phyloP scores from a whole-genome alignment of 768 basidiomycete genomes.

The Grammothele lineata region DNA sequence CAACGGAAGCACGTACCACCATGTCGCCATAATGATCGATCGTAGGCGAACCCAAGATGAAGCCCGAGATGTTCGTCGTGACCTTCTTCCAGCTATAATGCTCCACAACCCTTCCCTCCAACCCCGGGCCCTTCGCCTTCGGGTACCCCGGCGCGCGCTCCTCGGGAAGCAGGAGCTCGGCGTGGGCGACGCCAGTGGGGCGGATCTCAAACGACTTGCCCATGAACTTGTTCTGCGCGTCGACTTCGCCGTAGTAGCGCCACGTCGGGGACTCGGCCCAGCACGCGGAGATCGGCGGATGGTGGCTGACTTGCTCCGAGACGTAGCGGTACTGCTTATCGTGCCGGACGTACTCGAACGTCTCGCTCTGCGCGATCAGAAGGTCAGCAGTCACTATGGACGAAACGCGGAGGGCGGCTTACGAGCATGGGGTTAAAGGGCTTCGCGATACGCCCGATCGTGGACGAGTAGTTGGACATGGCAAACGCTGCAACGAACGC shows the following conservation, averaged over 20 bases:
- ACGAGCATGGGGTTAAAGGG: slow-evolving; percentile 96
- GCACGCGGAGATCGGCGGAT: slow-evolving; percentile 95
- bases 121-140: slow-evolving; percentile 39
- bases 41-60: slow-evolving; percentile 75
- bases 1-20: slow-evolving; percentile 80
- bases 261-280: slow-evolving; percentile 88
- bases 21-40: slow-evolving; percentile 81
- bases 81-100: slow-evolving; percentile 98
- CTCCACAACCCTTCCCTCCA: slow-evolving; percentile 62
- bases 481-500: slow-evolving; percentile 96
- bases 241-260: slow-evolving; percentile 93
- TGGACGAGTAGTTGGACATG: slow-evolving; percentile 97
- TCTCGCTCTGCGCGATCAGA: slow-evolving; percentile 78
- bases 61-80: slow-evolving; percentile 85
- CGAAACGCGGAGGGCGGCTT: slow-evolving; percentile 27
- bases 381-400: too few species aligned
- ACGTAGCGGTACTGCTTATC: slow-evolving; percentile 90
- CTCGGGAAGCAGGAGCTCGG: slow-evolving; percentile 71
- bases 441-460: slow-evolving; percentile 94
- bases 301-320: slow-evolving; percentile 96
- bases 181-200: slow-evolving; percentile 92
- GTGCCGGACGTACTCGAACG: slow-evolving; percentile 87
- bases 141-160: slow-evolving; percentile 63
- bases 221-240: slow-evolving; percentile 95
- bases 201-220: slow-evolving; percentile 96